A percentile compares a stretch with the other conserved stretches of the same genome.
Conservation (phyloP, 2,329 filamentous ascomycete species). For the Ophiosphaerella narmari region DNA sequence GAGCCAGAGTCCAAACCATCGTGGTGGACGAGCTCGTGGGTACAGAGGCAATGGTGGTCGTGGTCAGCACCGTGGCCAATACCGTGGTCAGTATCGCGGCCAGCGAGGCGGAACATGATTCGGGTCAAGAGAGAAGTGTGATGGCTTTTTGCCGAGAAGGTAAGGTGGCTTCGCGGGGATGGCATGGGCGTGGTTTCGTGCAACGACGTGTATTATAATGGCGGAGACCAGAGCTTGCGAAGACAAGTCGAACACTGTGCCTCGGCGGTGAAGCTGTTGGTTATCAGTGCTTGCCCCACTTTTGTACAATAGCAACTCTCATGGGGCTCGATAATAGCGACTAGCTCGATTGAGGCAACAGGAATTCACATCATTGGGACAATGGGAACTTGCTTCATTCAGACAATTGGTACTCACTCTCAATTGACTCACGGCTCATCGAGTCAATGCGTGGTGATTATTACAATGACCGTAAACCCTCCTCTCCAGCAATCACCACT, state of each 20-base stretch:
- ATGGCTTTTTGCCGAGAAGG: not conserved
- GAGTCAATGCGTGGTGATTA: not conserved
- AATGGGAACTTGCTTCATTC: too few relatives aligned
- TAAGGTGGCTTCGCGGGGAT: not conserved
- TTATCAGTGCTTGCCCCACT: too few relatives aligned
- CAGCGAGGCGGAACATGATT: conserved; percentile 19
- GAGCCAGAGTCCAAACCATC: conserved; percentile 14
- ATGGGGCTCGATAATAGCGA: too few relatives aligned
- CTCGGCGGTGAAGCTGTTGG: not conserved
- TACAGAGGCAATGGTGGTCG: conserved; percentile 20
- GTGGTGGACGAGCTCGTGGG: conserved; percentile 22
- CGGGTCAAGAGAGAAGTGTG: not conserved
- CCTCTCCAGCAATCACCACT: too few relatives aligned
- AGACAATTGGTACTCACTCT: too few relatives aligned
- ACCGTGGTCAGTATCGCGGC: conserved; percentile 20
- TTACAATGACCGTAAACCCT: too few relatives aligned
- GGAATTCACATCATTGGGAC: too few relatives aligned
- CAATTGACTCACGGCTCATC: not conserved
- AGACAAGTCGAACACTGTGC: not conserved
- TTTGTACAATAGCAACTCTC: too few relatives aligned
- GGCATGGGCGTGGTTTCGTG: not conserved
- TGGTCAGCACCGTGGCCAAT: conserved; percentile 19
- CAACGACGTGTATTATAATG: too few relatives aligned
- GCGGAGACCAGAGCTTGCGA: not conserved
- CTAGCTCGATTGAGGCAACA: too few relatives aligned